phyloP scores from a whole-genome alignment of 345 rosid genomes.

The Corchorus olitorius region DNA sequence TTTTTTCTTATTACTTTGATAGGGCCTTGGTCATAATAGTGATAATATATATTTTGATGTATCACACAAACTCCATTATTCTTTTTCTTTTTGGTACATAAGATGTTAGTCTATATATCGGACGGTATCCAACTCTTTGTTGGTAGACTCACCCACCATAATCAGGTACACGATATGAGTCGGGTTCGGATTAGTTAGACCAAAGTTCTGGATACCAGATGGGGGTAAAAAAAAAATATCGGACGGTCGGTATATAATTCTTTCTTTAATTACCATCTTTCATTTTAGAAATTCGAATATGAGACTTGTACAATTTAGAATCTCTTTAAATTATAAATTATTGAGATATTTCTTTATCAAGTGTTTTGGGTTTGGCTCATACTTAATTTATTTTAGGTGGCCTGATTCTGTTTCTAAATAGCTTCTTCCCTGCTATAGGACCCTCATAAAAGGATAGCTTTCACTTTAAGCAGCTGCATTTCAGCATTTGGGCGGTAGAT shows the following conservation, averaged over 20 bases:
- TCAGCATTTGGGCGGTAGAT: background rate
- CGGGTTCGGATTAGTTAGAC: too few species aligned
- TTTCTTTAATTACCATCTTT: too few species aligned
- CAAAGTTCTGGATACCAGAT: too few species aligned
- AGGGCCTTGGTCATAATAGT: background rate
- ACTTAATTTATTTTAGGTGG: background rate
- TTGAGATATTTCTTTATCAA: background rate
- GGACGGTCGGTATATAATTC: too few species aligned
- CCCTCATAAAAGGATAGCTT: constrained; percentile 1
- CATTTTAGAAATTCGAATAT: too few species aligned
- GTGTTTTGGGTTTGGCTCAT: background rate
- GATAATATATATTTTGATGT: background rate
- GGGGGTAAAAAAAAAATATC: too few species aligned
- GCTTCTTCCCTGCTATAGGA: background rate
- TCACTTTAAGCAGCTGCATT: constrained; percentile 9
- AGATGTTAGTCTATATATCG: too few species aligned
- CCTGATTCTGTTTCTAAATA: background rate
- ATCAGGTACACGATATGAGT: too few species aligned
- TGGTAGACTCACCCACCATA: too few species aligned
- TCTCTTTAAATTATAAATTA: background rate
- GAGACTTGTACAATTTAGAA: too few species aligned
- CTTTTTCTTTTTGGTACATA: too few species aligned
- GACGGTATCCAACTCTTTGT: too few species aligned
- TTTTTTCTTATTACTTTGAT: background rate
- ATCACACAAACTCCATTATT: background rate